Evolutionary conservation across 371 early-diverging fungal genomes (phyloP).

Genomic region (Mucor irregularis): DNA sequence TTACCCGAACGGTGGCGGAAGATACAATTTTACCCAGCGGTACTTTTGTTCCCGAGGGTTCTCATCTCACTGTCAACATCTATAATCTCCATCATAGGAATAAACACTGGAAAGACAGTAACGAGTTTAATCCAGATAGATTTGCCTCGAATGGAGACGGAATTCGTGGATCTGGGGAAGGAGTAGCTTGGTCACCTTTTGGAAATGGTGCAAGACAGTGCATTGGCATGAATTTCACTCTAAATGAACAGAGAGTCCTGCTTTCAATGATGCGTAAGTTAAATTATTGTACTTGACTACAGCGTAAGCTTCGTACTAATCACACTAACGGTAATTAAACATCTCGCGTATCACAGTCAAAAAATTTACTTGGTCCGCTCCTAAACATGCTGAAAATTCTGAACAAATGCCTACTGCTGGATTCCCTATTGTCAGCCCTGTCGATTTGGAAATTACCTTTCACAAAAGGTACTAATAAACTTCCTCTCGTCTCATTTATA

Average conservation of each 20-base stretch:
- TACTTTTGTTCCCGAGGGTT: slow-evolving; percentile 40
- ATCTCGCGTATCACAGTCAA: slow-evolving; percentile 6
- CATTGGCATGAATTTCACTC: slow-evolving; percentile 52
- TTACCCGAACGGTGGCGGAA: slow-evolving; percentile 26
- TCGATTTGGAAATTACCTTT: not conserved
- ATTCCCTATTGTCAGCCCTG: not conserved
- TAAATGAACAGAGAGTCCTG: slow-evolving; percentile 46
- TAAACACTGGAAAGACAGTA: slow-evolving; percentile 16
- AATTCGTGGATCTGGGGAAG: not conserved
- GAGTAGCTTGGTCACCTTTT: slow-evolving; percentile 48
- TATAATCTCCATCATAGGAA: slow-evolving; percentile 9
- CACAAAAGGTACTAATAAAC: slow-evolving; percentile 3
- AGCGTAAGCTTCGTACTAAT: not conserved
- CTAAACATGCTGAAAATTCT: slow-evolving; percentile 17
- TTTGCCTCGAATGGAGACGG: slow-evolving; percentile 17
- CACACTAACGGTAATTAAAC: too few relatives aligned
- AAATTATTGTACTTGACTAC: not conserved
- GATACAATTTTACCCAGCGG: slow-evolving; percentile 39
- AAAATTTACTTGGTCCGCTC: slow-evolving; percentile 11
- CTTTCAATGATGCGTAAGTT: slow-evolving; percentile 40
- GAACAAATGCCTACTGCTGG: not conserved
- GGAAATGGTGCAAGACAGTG: slow-evolving; percentile 50
- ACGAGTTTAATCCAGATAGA: slow-evolving; percentile 23
- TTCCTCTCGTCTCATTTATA: too few relatives aligned
- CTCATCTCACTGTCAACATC: slow-evolving; percentile 35